Conservation (phyloP, 495 filamentous ascomycete species). For the Apodospora peruviana region DNA sequence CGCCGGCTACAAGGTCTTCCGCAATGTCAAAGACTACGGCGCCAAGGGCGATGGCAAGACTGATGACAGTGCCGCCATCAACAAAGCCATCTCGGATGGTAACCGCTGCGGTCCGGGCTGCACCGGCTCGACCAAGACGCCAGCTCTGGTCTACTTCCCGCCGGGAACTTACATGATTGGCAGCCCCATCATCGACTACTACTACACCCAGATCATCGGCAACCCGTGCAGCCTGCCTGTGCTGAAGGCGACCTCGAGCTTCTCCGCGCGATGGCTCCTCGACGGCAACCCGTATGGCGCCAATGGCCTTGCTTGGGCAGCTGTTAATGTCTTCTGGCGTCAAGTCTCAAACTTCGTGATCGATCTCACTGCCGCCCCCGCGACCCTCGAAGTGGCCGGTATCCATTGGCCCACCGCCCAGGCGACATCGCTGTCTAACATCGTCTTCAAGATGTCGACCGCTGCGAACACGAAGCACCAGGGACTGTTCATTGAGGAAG, state of each 20-base stretch:
- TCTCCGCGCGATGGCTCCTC: conserved; percentile 54
- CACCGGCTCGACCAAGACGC: conserved; percentile 67
- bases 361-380: conserved; percentile 57
- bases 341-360: conserved; percentile 71
- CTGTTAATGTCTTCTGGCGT: conserved; percentile 71
- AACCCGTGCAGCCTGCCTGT: conserved; percentile 61
- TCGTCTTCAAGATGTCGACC: conserved; percentile 59
- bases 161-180: conserved; percentile 68
- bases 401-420: conserved; percentile 79
- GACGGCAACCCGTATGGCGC: conserved; percentile 49
- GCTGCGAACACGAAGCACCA: conserved; percentile 57
- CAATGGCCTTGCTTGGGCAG: conserved; percentile 29
- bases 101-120: conserved; percentile 70
- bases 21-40: conserved; percentile 56
- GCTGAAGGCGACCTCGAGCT: conserved; percentile 57
- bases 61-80: conserved; percentile 81
- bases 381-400: conserved; percentile 49
- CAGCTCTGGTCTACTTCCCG: conserved; percentile 73
- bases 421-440: conserved; percentile 69
- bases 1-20: conserved; percentile 44
- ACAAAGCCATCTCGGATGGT: conserved; percentile 68
- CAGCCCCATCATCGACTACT: conserved; percentile 57
- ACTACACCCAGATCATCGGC: conserved; percentile 63
- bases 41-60: conserved; percentile 68
- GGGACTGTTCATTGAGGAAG: conserved; percentile 70